Evolutionary conservation across 768 basidiomycete species (phyloP).

Genomic region (Russula abietina): DNA sequence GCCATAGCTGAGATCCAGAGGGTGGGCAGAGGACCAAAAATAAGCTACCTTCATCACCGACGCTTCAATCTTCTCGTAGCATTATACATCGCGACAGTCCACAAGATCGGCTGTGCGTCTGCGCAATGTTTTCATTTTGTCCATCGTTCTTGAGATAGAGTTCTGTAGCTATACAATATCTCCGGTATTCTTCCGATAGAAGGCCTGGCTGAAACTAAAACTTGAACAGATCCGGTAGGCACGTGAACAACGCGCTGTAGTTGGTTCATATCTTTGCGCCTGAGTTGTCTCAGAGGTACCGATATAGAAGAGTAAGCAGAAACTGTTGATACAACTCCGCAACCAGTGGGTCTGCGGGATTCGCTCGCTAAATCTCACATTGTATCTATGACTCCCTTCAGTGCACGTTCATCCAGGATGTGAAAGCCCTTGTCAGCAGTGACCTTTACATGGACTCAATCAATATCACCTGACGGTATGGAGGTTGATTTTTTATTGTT

Average conservation of each 20-base stretch:
- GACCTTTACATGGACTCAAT: constrained; percentile 46
- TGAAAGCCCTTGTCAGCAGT: constrained; percentile 78
- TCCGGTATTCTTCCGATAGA: neutral
- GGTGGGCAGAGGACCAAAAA: neutral
- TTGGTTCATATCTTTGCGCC: neutral
- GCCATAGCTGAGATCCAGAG: neutral
- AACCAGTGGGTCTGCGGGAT: neutral
- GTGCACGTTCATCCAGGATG: constrained; percentile 72
- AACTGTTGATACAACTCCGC: constrained; percentile 13
- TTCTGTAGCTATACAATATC: neutral
- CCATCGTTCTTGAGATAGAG: neutral
- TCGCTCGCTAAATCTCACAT: constrained; percentile 46
- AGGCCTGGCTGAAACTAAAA: neutral
- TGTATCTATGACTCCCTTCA: constrained; percentile 80
- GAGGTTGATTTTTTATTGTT: neutral
- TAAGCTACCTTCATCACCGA: neutral
- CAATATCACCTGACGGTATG: neutral
- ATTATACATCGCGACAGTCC: neutral
- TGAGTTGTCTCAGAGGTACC: neutral
- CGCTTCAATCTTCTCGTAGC: constrained; percentile 14
- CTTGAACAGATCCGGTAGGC: neutral
- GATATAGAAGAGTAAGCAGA: neutral
- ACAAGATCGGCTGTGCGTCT: neutral
- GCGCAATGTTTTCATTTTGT: constrained; percentile 1
- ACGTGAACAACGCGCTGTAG: neutral